A percentile compares a stretch with the other conserved stretches of the same genome.
phyloP scores from a whole-genome alignment of 768 basidiomycete species.

The Podaxis sp. region DNA sequence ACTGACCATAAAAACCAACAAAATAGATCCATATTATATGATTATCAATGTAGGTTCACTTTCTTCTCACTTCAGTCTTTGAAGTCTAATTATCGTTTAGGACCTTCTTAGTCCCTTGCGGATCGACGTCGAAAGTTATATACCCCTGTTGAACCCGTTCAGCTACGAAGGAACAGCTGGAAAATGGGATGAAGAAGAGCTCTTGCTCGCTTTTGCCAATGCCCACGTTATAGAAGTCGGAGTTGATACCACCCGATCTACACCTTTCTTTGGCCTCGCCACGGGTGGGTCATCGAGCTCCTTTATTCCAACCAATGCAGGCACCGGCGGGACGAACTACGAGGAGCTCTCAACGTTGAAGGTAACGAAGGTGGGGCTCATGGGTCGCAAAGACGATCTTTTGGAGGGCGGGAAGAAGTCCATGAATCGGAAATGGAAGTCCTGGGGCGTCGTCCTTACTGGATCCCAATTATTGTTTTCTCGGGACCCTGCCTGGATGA shows the following conservation, averaged over 20 bases:
- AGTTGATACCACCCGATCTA: constrained; percentile 36
- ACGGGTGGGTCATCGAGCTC: constrained; percentile 21
- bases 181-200: constrained; percentile 66
- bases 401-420: constrained; percentile 76
- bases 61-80: background rate
- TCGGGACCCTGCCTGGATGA: constrained; percentile 60
- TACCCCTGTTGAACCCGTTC: constrained; percentile 66
- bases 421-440: constrained; percentile 81
- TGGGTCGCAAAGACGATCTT: constrained; percentile 81
- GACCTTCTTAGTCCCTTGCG: constrained; percentile 68
- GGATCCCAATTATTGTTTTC: constrained; percentile 91
- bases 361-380: constrained; percentile 76
- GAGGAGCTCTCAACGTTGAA: constrained; percentile 51
- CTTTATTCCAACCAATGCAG: background rate
- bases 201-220: constrained; percentile 63
- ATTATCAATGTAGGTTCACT: constrained; percentile 68
- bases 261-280: constrained; percentile 37
- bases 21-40: constrained; percentile 90
- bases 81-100: constrained; percentile 33
- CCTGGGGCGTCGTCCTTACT: constrained; percentile 83
- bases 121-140: constrained; percentile 56
- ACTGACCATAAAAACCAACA: constrained; percentile 56
- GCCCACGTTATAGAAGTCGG: constrained; percentile 60
- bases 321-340: constrained; percentile 10
- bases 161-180: constrained; percentile 63